These are phyloP conservation scores for Penicillium flavigenum DNA, from an alignment of 495 filamentous ascomycete species.

Conservation along the genomic window DNA sequence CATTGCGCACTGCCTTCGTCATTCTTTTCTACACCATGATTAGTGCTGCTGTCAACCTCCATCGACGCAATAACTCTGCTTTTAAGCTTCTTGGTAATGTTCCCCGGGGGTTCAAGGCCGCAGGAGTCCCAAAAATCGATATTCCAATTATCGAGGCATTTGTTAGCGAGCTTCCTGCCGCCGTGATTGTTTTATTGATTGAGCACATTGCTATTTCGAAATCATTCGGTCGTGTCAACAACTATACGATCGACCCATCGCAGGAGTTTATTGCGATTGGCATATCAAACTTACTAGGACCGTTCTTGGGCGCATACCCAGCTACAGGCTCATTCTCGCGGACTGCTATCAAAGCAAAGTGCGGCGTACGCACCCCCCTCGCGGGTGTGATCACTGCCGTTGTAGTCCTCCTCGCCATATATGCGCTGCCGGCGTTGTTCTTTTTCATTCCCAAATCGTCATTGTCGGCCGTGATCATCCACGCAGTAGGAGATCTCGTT, in stretches of 20 bases:
- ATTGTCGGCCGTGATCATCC: slow-evolving; percentile 92
- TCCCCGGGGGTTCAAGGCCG: slow-evolving; percentile 77
- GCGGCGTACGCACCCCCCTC: slow-evolving; percentile 86
- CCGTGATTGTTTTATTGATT: slow-evolving; percentile 87
- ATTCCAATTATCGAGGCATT: slow-evolving; percentile 60
- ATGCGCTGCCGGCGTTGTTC: slow-evolving; percentile 87
- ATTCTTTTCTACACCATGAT: slow-evolving; percentile 88
- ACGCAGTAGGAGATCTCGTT: slow-evolving; percentile 90
- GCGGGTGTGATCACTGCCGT: slow-evolving; percentile 84
- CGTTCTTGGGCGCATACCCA: slow-evolving; percentile 89
- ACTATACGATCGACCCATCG: slow-evolving; percentile 94
- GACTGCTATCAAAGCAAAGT: slow-evolving; percentile 95
- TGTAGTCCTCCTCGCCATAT: slow-evolving; percentile 91
- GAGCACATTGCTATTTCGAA: slow-evolving; percentile 97
- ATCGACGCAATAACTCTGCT: slow-evolving; percentile 44
- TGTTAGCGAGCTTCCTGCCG: slow-evolving; percentile 62
- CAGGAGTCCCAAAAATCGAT: slow-evolving; percentile 65
- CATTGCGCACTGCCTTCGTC: slow-evolving; percentile 82
- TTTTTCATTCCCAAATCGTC: slow-evolving; percentile 84
- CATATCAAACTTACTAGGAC: slow-evolving; percentile 82
- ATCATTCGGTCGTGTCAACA: slow-evolving; percentile 91
- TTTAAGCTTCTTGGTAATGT: slow-evolving; percentile 73
- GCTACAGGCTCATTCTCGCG: slow-evolving; percentile 94
- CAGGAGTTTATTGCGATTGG: slow-evolving; percentile 95
- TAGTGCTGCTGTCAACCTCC: slow-evolving; percentile 72